Percentiles rank a stretch among this genome's conserved stretches.
Conservation (phyloP, 2,329 filamentous ascomycete genomes). For the Ceratocystis colombiana region DNA sequence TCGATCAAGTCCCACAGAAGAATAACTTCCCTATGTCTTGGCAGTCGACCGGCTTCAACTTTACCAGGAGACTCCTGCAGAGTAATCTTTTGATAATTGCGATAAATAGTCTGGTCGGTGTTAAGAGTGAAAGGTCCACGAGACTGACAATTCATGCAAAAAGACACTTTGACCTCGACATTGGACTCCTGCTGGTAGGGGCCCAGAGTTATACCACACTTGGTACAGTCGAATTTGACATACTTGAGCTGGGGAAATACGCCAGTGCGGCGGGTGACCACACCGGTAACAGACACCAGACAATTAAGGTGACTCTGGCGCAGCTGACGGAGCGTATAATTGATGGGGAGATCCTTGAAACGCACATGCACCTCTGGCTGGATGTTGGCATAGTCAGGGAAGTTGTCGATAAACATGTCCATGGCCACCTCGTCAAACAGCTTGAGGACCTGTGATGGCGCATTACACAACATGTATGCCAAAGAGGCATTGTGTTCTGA, state of each 20-base stretch:
- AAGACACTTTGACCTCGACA: slow-evolving; percentile 89
- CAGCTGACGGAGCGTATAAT: slow-evolving; percentile 89
- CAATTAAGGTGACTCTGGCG: slow-evolving; percentile 95
- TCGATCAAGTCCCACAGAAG: slow-evolving; percentile 96
- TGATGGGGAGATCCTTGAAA: slow-evolving; percentile 86
- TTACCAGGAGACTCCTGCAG: slow-evolving; percentile 95
- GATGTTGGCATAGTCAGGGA: slow-evolving; percentile 94
- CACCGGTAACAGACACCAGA: slow-evolving; percentile 83
- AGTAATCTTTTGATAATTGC: slow-evolving; percentile 96
- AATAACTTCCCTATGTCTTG: slow-evolving; percentile 86
- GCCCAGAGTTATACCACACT: slow-evolving; percentile 82
- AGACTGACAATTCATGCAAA: slow-evolving; percentile 93
- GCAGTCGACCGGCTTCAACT: slow-evolving; percentile 87
- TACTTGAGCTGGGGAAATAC: slow-evolving; percentile 98
- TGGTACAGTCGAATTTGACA: slow-evolving; percentile 93
- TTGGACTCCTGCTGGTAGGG: slow-evolving; percentile 97
- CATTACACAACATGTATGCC: slow-evolving; percentile 92
- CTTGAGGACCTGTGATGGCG: slow-evolving; percentile 87
- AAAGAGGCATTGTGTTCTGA: slow-evolving; percentile 84
- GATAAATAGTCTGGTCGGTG: slow-evolving; percentile 94
- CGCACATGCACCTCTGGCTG: slow-evolving; percentile 96
- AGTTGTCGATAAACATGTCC: slow-evolving; percentile 90
- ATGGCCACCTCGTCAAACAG: slow-evolving; percentile 95
- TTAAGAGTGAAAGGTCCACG: slow-evolving; percentile 91
- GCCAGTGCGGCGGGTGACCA: slow-evolving; percentile 85